Evolutionary conservation across 2,329 filamentous ascomycete genomes (phyloP), one percentile per base, ranked within the genome.

Genomic region (Esteya vermicola): DNA sequence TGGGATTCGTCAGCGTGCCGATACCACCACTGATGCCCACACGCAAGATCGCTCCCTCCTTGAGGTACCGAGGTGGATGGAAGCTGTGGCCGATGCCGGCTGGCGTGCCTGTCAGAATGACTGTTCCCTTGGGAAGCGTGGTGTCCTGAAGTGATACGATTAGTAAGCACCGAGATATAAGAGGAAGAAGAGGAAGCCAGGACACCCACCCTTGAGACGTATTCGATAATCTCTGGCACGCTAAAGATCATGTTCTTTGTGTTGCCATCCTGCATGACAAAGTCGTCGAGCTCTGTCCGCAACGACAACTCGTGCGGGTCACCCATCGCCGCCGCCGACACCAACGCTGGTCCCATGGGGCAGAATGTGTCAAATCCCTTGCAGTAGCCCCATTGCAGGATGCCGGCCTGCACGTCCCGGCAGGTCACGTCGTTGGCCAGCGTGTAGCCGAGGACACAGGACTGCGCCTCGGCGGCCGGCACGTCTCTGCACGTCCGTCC

Each of bases 91-190:
- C 63, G 16, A 67, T 49, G 48, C 63, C 63, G 31, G 55, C 55
- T 2, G 63, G 64, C 0, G 64, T 69, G 5, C 64, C 64, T 0
- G 64, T 67, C 56, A 67, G 56, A 8, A 67, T 65, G 4, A 67
- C 51, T 4, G 54, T 58, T 1, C 64, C 64, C n/a, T 57, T 56
- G 19, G 57, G 49, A 0, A 67, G 45, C 0, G 64, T 67, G 0
- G 62, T 67, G 2, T 28, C 63, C 64, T 0, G 54, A 51, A 28
- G 5, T 5, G 26, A 13, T 13, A 28, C 10, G 4, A 28, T 13
- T 28, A 13, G 26, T 5, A 13, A 28, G 10, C 4, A 13, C 26
- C 10, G 10, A 4, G 12, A 5, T 14, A 13, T 28, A n/a, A n/a
- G n/a, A n/a, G n/a, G n/a, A n/a, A n/a, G n/a, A n/a, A n/a, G n/a